Evolutionary conservation across 768 basidiomycete species (phyloP), one percentile per base, ranked within the genome.

Genomic region (Pleurotus cornucopiae): DNA sequence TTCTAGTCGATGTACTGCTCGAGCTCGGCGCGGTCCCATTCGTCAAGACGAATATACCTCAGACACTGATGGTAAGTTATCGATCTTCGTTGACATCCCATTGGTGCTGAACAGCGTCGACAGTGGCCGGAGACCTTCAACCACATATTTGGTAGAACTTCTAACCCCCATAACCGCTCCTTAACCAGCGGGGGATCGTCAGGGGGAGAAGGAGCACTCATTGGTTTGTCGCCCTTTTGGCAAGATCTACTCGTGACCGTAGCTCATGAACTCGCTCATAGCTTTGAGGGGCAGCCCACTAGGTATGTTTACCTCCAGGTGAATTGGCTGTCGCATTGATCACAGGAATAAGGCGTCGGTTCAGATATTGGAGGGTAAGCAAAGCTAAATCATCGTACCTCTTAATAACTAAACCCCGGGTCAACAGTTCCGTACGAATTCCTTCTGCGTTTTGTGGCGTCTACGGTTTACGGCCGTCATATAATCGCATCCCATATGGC

Each of bases 91-190:
- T 21, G 14, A 37, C 16, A 13, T 45, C 40, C 16, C 14, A 14
- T 48, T 39, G 2, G 30, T 34, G 9, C 9, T 57, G 7, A 26
- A 26, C 39, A 57, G 48, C 0, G 54, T 30, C 38, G 54, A 1
- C 51, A 89, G 90, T 90, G 85, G 80, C 75, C 78, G 1, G 92
- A 96, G 66, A 86, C 89, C 0, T 83, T 76, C 72, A 94, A 94
- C 64, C 70, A 84, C 58, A 74, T 93, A 25, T 94, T 88, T 62
- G 92, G 91, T 1, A 76, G 89, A 52, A 94, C 93, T 0, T 63
- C 72, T 13, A 92, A 94, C 63, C 92, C 92, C 0, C 73, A 77
- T 64, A 91, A 93, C 64, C 80, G 86, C 7, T 75, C 76, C 14
- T 73, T 91, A 46, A 91, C 88, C 4, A 71, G 75, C 4, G 91